Evolutionary conservation across 1,139 yeast species (phyloP), one percentile per base, ranked within the genome.

Genomic region (Geotrichum restrictum): DNA sequence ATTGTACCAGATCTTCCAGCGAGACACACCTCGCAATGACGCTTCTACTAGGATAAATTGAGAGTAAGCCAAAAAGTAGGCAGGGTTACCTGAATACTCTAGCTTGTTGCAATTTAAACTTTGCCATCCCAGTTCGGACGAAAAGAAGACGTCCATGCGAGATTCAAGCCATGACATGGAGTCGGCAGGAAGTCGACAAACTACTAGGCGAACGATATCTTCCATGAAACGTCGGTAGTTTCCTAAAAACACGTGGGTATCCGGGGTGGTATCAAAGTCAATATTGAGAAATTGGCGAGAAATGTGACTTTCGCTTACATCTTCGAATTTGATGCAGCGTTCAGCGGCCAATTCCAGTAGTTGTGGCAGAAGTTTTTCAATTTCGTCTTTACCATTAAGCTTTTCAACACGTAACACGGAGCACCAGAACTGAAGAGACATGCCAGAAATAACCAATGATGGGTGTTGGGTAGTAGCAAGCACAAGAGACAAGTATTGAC

Each of bases 381-480:
- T 79, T 36, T 66, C 69, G 49, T 75, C 69, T 60, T 75, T 65
- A 66, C 71, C 72, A 22, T 73, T 66, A 48, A 87, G 74, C 55
- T 85, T 91, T 60, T 89, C 96, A 54, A 83, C 81, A 62, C 98
- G 77, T 49, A 93, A 72, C 58, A 93, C 82, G 1, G 94, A 82
- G 54, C 95, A 91, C 98, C 98, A 94, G 74, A 93, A 86, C 65
- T 91, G 96, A 54, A 93, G 72, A 0, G 97, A 87, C 36, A 91
- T 76, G 0, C 97, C 97, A 51, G 96, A 85, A 2, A 93, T 83
- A n/a, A 93, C 85, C 55, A 93, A 75, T 62, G 96, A 86, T 34
- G 89, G 86, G 64, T 89, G 94, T 62, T 76, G 79, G 0, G 96
- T 87, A 1, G 97, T 88, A 45, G 81, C 79, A 45, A 93, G 73